Evolutionary conservation across 108 stramenopile species (phyloP).

Genomic region (Stephanodiscus minutulus): DNA sequence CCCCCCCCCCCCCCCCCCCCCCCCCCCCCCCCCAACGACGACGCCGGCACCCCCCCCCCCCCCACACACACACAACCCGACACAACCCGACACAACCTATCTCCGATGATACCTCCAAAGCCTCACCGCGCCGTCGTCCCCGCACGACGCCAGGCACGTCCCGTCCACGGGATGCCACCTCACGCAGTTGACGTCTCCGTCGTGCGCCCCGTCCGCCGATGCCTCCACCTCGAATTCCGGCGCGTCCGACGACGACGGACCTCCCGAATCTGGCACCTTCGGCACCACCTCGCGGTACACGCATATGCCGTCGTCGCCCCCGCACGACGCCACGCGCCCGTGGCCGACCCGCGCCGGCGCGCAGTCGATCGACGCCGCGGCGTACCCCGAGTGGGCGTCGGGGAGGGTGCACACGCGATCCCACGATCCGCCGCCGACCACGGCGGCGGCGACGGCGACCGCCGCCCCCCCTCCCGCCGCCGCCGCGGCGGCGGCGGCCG

Average conservation of each 20-base stretch:
- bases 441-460: background rate
- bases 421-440: constrained; percentile 58
- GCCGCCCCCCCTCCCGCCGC: background rate
- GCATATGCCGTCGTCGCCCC: constrained; percentile 85
- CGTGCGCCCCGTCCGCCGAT: constrained; percentile 58
- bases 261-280: background rate
- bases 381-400: constrained; percentile 62
- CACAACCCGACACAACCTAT: too few relatives aligned
- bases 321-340: constrained; percentile 79
- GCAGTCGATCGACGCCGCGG: constrained; percentile 82
- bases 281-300: constrained; percentile 76
- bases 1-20: too few relatives aligned
- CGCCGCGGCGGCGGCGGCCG: too few relatives aligned
- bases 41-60: too few relatives aligned
- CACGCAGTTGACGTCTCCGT: constrained; percentile 95
- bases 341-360: constrained; percentile 75
- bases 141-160: constrained; percentile 72
- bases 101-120: constrained; percentile 77
- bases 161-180: constrained; percentile 91
- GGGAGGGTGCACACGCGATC: constrained; percentile 74
- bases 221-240: constrained; percentile 71
- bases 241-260: constrained; percentile 35
- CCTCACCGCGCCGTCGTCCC: constrained; percentile 90
- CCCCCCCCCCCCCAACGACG: too few relatives aligned
- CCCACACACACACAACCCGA: too few relatives aligned